phyloP scores from a whole-genome alignment of 768 basidiomycete genomes.

The Plicaturopsis crispa region DNA sequence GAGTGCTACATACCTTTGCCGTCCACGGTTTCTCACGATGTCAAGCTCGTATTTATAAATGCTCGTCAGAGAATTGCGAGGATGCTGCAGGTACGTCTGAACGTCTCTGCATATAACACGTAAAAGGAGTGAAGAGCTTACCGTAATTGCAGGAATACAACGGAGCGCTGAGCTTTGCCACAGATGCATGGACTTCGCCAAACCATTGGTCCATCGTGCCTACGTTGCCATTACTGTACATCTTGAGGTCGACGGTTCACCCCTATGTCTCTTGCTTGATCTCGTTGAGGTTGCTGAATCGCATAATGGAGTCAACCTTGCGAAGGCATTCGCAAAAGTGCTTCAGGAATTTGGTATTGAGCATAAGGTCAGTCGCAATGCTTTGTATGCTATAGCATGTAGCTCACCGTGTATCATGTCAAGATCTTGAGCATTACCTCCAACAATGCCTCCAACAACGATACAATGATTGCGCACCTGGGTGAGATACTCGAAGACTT shows the following conservation, averaged over 20 bases:
- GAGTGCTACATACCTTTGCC: conserved; percentile 13
- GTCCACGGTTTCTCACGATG: conserved; percentile 14
- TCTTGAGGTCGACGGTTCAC: conserved; percentile 10
- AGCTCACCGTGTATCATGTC: no score
- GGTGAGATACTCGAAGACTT: conserved; percentile 13
- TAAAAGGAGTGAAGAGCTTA: not conserved
- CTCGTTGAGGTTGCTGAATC: conserved; percentile 17
- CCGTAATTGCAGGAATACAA: conserved; percentile 9
- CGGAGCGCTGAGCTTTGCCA: conserved; percentile 15
- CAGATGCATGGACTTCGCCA: conserved; percentile 19
- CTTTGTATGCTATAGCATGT: not conserved
- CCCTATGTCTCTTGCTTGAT: conserved; percentile 12
- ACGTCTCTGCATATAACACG: not conserved
- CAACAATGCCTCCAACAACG: conserved; percentile 32
- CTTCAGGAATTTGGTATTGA: conserved; percentile 14
- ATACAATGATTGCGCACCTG: conserved; percentile 24
- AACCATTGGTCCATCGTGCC: conserved; percentile 20
- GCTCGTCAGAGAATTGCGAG: conserved; percentile 9
- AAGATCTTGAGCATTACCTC: conserved; percentile 25
- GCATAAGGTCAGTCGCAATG: conserved; percentile 10
- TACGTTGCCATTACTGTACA: conserved; percentile 14
- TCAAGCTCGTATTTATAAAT: conserved; percentile 10
- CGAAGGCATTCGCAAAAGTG: conserved; percentile 10
- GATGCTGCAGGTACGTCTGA: conserved; percentile 7
- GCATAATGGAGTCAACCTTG: conserved; percentile 13